Conservation (phyloP, 2,329 filamentous ascomycete species). For the Trichoderma pleuroti region DNA sequence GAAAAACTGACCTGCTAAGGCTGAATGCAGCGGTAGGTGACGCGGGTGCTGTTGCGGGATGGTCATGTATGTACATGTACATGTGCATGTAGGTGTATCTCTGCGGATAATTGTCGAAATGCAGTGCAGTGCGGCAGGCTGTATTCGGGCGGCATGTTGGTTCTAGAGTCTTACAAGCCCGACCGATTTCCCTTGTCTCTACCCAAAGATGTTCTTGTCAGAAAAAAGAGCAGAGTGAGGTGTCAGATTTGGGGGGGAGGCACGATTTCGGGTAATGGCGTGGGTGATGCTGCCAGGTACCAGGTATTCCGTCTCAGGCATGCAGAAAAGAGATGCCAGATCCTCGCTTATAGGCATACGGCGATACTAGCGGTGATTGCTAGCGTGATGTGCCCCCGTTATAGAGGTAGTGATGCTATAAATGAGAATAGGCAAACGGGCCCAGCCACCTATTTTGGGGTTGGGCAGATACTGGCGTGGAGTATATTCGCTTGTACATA, state of each 20-base stretch:
- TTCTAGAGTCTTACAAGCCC: not conserved
- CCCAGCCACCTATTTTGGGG: conserved; percentile 20
- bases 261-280: not conserved
- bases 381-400: conserved; percentile 11
- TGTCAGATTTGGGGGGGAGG: not conserved
- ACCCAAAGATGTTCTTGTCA: not conserved
- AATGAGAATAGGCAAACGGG: not conserved
- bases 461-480: not conserved
- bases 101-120: not conserved
- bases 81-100: not conserved
- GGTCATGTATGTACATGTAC: not conserved
- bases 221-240: not conserved
- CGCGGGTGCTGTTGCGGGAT: not conserved
- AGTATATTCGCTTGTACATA: not conserved
- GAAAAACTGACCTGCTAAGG: not conserved
- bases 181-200: not conserved
- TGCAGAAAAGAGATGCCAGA: not conserved
- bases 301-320: not conserved
- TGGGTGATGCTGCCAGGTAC: conserved; percentile 12
- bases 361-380: not conserved
- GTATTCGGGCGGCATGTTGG: not conserved
- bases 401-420: not conserved
- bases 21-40: conserved; percentile 10
- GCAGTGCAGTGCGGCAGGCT: not conserved
- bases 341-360: conserved; percentile 2